A percentile compares a stretch with the other conserved stretches of the same genome.
Evolutionary conservation across 768 basidiomycete genomes (phyloP).

Genomic region (Boletus sp.): DNA sequence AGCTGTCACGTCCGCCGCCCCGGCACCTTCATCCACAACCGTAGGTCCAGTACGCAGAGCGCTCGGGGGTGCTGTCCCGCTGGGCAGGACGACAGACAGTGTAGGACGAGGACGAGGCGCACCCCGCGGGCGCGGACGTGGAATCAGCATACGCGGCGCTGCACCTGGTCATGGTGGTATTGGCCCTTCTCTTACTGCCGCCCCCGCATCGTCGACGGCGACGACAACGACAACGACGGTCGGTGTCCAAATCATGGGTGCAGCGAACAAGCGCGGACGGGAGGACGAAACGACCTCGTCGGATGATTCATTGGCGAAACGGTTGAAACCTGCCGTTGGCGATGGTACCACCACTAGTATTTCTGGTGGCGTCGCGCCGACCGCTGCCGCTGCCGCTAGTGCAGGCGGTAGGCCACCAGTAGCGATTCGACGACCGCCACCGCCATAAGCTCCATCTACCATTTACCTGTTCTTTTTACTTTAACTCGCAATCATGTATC

Average conservation of each 20-base stretch:
- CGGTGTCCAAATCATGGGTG: slow-evolving; percentile 60
- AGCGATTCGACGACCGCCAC: slow-evolving; percentile 31
- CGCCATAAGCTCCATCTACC: neutral
- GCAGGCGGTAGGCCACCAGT: slow-evolving; percentile 34
- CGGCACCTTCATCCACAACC: slow-evolving; percentile 20
- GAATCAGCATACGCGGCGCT: slow-evolving; percentile 30
- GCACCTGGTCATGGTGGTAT: slow-evolving; percentile 17
- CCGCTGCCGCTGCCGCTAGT: neutral
- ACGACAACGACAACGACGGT: slow-evolving; percentile 33
- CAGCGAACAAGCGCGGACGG: slow-evolving; percentile 60
- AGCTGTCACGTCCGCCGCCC: slow-evolving; percentile 20
- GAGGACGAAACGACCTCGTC: slow-evolving; percentile 44
- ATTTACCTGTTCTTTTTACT: neutral
- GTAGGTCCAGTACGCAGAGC: slow-evolving; percentile 32
- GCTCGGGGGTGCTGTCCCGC: slow-evolving; percentile 28
- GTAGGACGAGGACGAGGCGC: slow-evolving; percentile 36
- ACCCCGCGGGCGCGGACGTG: slow-evolving; percentile 30
- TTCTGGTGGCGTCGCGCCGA: neutral
- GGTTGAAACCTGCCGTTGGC: slow-evolving; percentile 52
- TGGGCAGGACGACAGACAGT: slow-evolving; percentile 19
- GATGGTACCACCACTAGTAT: neutral
- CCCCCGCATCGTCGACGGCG: slow-evolving; percentile 7
- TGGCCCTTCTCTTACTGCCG: slow-evolving; percentile 24
- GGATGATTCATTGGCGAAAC: slow-evolving; percentile 64
- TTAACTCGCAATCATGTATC: slow-evolving; percentile 15